Base-by-base conservation (phyloP, 495 filamentous ascomycete species). In the Lasiosphaeria miniovina region DNA sequence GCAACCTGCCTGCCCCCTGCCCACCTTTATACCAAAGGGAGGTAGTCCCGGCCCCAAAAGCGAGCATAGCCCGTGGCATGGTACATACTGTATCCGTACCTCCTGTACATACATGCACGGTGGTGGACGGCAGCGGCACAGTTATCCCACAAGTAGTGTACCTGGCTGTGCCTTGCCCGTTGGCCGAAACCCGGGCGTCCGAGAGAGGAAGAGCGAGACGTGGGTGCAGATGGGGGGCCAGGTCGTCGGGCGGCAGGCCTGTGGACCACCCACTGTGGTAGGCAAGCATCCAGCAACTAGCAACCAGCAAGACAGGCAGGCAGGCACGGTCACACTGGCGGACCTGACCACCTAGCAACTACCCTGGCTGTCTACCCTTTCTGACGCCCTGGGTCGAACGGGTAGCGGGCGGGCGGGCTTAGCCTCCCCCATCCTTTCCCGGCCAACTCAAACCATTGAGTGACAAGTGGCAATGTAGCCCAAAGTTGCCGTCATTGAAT, bases 391-490 rank as follows among this genome's bases (percentile, higher is more conserved):
- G 52, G 64, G 55, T 60, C 35, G 57, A 66, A 66, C 59, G 65
- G 68, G 61, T 65, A 64, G 57, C 69, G 62, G 68, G 66, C 62
- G 65, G 62, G 63, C 65, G 61, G 59, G 60, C 66, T 68, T 69
- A 71, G 67, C 68, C 66, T 65, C 55, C 55, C 52, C 61, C 38
- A 46, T 41, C 64, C 66, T 58, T 41, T 54, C 66, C 62, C 55
- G 54, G 59, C 59, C 56, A 51, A 62, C 66, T 65, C 71, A 69
- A 67, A 66, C 65, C 67, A 69, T 67, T 60, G 68, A 69, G 61
- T 74, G 71, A 68, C 71, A 74, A 72, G 71, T 74, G 71, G 71
- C 71, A 74, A 72, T 64, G 68, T 63, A 57, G 64, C 60, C 66
- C 63, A 67, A 63, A 65, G 65, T 71, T 61, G 69, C 68, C 57